Conservation (phyloP, 768 basidiomycete genomes). For the Lyophyllum semitale region DNA sequence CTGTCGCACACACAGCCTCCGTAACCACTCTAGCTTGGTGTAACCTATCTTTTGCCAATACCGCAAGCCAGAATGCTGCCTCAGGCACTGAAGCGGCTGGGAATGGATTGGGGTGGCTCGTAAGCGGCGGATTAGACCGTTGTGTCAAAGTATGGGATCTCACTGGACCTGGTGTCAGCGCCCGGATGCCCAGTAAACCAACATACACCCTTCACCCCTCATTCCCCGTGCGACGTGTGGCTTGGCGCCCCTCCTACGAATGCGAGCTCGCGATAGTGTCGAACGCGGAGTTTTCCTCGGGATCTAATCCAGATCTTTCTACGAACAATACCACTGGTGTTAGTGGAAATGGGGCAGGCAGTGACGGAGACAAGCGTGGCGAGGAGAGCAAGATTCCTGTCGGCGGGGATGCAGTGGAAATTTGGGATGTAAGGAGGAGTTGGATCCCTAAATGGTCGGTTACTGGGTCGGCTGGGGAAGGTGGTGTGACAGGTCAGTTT, state of each 20-base stretch:
- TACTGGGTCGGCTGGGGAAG: slow-evolving; percentile 62
- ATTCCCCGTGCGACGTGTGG: slow-evolving; percentile 70
- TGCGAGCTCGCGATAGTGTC: slow-evolving; percentile 78
- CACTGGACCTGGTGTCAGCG: slow-evolving; percentile 37
- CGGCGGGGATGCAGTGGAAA: slow-evolving; percentile 66
- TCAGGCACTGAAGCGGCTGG: slow-evolving; percentile 23
- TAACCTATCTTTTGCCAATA: slow-evolving; percentile 24
- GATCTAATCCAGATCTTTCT: slow-evolving; percentile 19
- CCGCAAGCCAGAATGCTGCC: slow-evolving; percentile 7
- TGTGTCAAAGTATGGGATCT: slow-evolving; percentile 87
- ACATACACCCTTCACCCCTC: slow-evolving; percentile 74
- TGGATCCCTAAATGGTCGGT: slow-evolving; percentile 87
- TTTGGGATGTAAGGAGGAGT: slow-evolving; percentile 83
- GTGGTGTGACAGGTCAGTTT: slow-evolving; percentile 69
- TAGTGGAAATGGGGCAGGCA: slow-evolving; percentile 4
- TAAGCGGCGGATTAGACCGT: slow-evolving; percentile 77
- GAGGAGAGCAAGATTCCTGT: slow-evolving; percentile 13
- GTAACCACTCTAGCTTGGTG: slow-evolving; percentile 80
- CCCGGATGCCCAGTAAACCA: slow-evolving; percentile 63
- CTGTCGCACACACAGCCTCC: slow-evolving; percentile 72
- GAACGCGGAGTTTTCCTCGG: slow-evolving; percentile 50
- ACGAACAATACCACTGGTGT: slow-evolving; percentile 24
- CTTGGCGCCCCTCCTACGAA: slow-evolving; percentile 77
- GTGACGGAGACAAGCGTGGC: slow-evolving; percentile 6
- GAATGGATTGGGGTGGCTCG: slow-evolving; percentile 67